Conservation (phyloP, 1,139 yeast species). For the Pneumocystis carinii region DNA sequence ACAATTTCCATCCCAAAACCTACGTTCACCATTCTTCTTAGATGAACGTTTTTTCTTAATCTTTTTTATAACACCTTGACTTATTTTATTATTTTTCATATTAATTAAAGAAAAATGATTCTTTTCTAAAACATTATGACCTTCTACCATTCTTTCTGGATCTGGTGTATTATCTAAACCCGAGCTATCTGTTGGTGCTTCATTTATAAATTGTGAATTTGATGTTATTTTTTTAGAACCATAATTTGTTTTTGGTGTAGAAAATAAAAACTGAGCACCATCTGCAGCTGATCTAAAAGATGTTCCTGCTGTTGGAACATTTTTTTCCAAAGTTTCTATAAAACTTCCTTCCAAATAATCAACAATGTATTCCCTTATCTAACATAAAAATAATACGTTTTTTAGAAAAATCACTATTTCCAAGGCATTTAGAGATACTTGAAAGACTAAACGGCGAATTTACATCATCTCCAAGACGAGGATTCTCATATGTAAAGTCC, state of each 20-base stretch:
- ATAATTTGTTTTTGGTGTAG: conserved; percentile 1
- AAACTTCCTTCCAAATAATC: not conserved
- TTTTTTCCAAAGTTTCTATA: conserved; percentile 2
- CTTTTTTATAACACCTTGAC: not conserved
- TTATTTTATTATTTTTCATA: not conserved
- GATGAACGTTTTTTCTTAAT: not conserved
- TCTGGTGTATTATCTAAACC: not conserved
- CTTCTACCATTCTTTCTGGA: not conserved
- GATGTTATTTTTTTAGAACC: conserved; percentile 2
- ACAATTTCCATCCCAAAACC: not conserved
- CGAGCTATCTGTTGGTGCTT: not conserved
- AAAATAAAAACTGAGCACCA: conserved; percentile 2
- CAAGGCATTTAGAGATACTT: not conserved
- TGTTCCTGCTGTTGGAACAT: conserved; percentile 2
- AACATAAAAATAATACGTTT: not conserved
- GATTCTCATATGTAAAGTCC: conserved; percentile 12
- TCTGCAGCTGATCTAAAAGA: conserved; percentile 2
- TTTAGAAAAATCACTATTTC: not conserved
- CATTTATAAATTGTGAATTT: not conserved
- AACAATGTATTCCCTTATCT: not conserved
- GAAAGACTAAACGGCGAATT: conserved; percentile 8
- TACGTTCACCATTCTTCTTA: not conserved
- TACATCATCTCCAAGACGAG: conserved; percentile 4
- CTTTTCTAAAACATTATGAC: not conserved
- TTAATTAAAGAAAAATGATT: not conserved